Conservation (phyloP, 345 rosid species). For the Acer saccharum region DNA sequence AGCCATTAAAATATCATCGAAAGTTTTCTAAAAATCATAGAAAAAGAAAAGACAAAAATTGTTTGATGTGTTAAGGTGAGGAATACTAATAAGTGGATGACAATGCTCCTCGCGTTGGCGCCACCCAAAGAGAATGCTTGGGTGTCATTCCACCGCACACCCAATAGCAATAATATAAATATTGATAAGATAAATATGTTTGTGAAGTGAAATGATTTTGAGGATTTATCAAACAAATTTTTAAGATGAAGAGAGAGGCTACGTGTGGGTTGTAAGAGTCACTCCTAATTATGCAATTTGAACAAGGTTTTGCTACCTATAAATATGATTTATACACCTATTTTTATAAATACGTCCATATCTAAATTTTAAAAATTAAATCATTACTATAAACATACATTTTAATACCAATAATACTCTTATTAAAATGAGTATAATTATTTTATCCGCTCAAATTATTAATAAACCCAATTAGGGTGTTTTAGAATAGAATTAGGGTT, state of each 20-base stretch:
- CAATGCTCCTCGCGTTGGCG: slow-evolving; percentile 11
- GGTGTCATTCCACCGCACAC: neutral
- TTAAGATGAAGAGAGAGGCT: slow-evolving; percentile 39
- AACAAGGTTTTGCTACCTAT: neutral
- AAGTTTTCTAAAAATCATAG: slow-evolving; percentile 1
- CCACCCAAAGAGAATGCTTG: slow-evolving; percentile 17
- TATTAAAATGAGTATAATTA: no score
- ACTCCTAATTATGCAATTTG: slow-evolving; percentile 9
- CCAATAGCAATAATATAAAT: slow-evolving; percentile 1
- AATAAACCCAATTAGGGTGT: no score
- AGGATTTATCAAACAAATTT: slow-evolving; percentile 6
- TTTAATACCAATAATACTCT: no score
- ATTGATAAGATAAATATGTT: no score
- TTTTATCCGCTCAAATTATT: no score
- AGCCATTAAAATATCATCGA: neutral
- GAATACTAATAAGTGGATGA: slow-evolving; percentile 22
- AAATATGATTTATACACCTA: no score
- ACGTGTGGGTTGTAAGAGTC: slow-evolving; percentile 40
- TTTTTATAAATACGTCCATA: no score
- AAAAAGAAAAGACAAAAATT: neutral
- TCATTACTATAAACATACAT: no score
- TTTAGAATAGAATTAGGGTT: no score
- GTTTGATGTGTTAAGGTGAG: neutral
- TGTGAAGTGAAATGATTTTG: no score
- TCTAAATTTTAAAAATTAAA: no score